Base-by-base conservation (phyloP, 169 alveolate species). In the Cryptosporidium baileyi region DNA sequence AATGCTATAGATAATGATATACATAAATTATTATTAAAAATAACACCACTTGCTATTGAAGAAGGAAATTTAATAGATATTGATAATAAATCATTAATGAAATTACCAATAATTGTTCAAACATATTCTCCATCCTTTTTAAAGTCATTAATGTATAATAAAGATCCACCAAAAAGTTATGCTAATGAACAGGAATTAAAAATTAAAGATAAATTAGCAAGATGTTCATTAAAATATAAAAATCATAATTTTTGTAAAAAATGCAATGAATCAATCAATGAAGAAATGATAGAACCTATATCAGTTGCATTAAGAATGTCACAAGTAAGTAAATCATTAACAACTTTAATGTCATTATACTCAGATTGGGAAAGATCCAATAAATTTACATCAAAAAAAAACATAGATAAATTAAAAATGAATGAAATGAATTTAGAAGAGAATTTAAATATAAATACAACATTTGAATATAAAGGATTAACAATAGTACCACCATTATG, bases 41-140 rank as follows among this genome's bases (percentile, higher is more conserved):
- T 74, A n/a, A 74, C 85, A 8, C 85, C 85, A 13, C 32, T 74
- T 24, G 57, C 57, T 15, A 57, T 74, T 28, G 85, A 74, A 32
- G 85, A 74, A 43, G 41, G 40, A 17, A 38, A 41, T 13, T 22
- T 17, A 15, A 54, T 57, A 5, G 60, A 40, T 2, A 32, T 9
- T 5, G 85, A 74, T 9, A 36, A 24, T n/a, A 28, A 67, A 17
- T 22, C 36, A n/a, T 26, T 74, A 30, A 74, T 74, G 44, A 74
- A 54, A 60, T 59, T 74, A 24, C 85, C 85, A 3, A 32, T 74
- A 15, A 67, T 74, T 3, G 85, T 74, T 54, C 85, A 74, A 51
- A 74, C 85, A 2, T 74, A 74, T 74, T 74, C 85, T 13, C 85
- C 85, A 32, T 74, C 85, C 6, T 74, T 74, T 74, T 54, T 74